A percentile compares a stretch with the other conserved stretches of the same genome.
Conservation (phyloP, 2,329 filamentous ascomycete species). For the Aspergillus thermomutatus region DNA sequence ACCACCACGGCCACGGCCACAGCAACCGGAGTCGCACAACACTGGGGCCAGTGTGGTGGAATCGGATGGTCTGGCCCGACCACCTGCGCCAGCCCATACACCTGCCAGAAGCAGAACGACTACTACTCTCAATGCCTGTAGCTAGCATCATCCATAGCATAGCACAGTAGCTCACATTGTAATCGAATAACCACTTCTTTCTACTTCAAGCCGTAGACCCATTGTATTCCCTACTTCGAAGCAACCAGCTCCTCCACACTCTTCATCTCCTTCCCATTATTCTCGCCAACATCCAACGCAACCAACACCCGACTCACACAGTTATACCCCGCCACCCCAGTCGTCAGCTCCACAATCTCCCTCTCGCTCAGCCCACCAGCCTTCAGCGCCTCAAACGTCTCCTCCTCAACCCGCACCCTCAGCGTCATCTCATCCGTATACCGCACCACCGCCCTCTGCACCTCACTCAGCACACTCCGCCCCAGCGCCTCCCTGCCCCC, state of each 20-base stretch:
- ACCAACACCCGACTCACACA: conserved; percentile 84
- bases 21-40: conserved; percentile 12
- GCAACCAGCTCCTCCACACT: conserved; percentile 64
- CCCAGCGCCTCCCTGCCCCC: conserved; percentile 41
- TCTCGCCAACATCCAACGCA: conserved; percentile 64
- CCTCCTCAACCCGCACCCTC: conserved; percentile 65
- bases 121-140: conserved; percentile 27
- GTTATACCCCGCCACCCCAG: conserved; percentile 84
- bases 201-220: too few species aligned
- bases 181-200: too few species aligned
- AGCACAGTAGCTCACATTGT: background rate
- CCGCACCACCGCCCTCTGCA: conserved; percentile 65
- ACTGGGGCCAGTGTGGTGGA: conserved; percentile 28
- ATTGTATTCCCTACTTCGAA: too few species aligned
- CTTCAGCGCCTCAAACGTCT: conserved; percentile 59
- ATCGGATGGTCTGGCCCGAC: conserved; percentile 21
- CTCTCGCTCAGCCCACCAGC: conserved; percentile 63
- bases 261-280: conserved; percentile 54
- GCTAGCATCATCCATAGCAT: background rate
- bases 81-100: conserved; percentile 19
- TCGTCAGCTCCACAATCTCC: conserved; percentile 79
- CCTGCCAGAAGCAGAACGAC: conserved; percentile 19
- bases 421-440: conserved; percentile 83
- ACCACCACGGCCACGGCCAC: background rate
- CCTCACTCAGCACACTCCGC: conserved; percentile 47